Evolutionary conservation across 2,329 filamentous ascomycete species (phyloP).

Genomic region (Leptodontidium sp.): DNA sequence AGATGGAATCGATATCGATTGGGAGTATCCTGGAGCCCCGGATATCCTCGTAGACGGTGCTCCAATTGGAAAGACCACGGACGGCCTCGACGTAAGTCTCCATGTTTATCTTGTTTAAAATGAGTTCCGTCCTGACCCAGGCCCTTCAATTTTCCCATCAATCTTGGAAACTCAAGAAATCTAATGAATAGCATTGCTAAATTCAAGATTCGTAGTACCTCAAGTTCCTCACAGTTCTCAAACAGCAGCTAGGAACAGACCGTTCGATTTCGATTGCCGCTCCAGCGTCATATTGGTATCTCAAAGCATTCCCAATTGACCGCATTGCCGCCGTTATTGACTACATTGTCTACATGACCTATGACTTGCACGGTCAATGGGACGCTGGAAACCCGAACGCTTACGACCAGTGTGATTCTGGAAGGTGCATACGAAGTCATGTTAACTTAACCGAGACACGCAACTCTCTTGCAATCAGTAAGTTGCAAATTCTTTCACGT

Average conservation of each 20-base stretch:
- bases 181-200: too few relatives aligned
- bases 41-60: slow-evolving; percentile 48
- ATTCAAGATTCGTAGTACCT: slow-evolving; percentile 41
- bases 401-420: too few relatives aligned
- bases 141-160: too few relatives aligned
- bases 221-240: slow-evolving; percentile 42
- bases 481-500: too few relatives aligned
- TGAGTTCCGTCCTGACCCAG: too few relatives aligned
- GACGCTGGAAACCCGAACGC: too few relatives aligned
- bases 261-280: slow-evolving; percentile 24
- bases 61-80: slow-evolving; percentile 40
- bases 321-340: slow-evolving; percentile 32
- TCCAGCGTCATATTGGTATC: slow-evolving; percentile 47
- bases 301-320: slow-evolving; percentile 40
- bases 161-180: too few relatives aligned
- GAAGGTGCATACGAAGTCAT: too few relatives aligned
- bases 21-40: slow-evolving; percentile 48
- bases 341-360: slow-evolving; percentile 42
- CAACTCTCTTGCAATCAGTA: too few relatives aligned
- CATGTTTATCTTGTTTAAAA: too few relatives aligned
- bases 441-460: too few relatives aligned
- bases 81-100: slow-evolving; percentile 41
- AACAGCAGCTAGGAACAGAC: neutral
- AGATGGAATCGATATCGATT: slow-evolving; percentile 48
- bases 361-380: slow-evolving; percentile 49